These are phyloP conservation scores for Astrothelium macrocarpum DNA, from an alignment of 495 filamentous ascomycete genomes.

Conservation along the genomic window DNA sequence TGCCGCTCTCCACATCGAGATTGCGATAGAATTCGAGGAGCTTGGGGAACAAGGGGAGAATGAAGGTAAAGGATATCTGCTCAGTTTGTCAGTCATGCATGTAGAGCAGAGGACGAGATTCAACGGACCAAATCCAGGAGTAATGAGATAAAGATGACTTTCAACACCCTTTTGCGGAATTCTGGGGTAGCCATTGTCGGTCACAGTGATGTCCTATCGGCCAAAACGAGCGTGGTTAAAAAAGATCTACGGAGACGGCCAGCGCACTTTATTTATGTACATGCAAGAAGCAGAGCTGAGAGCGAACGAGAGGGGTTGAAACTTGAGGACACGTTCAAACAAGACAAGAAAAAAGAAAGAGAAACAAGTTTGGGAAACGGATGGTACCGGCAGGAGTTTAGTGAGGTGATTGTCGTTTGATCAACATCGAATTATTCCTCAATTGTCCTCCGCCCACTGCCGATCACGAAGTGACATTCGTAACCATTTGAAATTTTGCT, in stretches of 20 bases:
- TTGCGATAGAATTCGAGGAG: slow-evolving; percentile 91
- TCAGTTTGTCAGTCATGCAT: background rate
- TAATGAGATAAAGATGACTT: slow-evolving; percentile 64
- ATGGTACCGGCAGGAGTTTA: background rate
- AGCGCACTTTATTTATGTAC: background rate
- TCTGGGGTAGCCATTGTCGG: background rate
- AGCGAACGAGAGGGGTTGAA: background rate
- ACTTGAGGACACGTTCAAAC: background rate
- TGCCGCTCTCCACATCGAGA: slow-evolving; percentile 46
- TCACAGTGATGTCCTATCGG: background rate
- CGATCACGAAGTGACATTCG: too few relatives aligned
- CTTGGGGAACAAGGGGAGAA: slow-evolving; percentile 89
- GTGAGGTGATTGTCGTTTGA: slow-evolving; percentile 2
- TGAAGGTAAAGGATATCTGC: slow-evolving; percentile 89
- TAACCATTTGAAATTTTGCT: too few relatives aligned
- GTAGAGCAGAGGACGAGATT: slow-evolving; percentile 3
- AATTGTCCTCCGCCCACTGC: too few relatives aligned
- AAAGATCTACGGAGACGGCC: background rate
- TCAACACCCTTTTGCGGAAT: slow-evolving; percentile 67
- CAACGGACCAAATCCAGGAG: slow-evolving; percentile 56
- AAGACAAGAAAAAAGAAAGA: background rate
- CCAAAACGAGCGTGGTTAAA: background rate
- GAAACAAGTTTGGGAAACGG: background rate
- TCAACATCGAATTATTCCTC: background rate
- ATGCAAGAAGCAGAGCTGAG: background rate